phyloP scores from a whole-genome alignment of 2,329 filamentous ascomycete species.

The Cercospora nicotianae region DNA sequence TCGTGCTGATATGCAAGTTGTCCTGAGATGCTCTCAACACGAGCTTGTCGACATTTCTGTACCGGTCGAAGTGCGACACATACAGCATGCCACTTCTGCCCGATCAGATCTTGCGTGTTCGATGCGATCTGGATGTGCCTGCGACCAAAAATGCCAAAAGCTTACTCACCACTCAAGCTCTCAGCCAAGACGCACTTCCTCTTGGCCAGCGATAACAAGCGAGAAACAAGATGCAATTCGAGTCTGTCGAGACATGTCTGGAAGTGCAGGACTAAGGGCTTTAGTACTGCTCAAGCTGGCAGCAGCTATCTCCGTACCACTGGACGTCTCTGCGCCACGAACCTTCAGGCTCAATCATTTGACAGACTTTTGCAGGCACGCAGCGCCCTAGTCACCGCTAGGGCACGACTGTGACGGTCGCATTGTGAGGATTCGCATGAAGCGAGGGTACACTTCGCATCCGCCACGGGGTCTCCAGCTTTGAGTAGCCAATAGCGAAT shows the following conservation, averaged over 20 bases:
- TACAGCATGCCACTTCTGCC: background rate
- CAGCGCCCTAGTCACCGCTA: background rate
- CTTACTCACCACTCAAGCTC: conserved; percentile 22
- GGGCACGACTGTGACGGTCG: background rate
- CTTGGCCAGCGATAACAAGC: background rate
- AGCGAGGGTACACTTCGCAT: background rate
- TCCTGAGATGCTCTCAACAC: background rate
- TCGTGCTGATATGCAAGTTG: background rate
- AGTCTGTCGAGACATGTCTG: background rate
- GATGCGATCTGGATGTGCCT: background rate
- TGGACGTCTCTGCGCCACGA: background rate
- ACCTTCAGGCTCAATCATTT: conserved; percentile 9
- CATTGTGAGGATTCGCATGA: background rate
- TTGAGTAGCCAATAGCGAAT: background rate
- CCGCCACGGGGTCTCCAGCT: conserved; percentile 6
- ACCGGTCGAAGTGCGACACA: background rate
- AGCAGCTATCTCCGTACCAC: conserved; percentile 1
- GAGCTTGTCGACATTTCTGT: background rate
- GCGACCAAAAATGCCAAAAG: background rate
- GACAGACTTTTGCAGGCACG: conserved; percentile 2
- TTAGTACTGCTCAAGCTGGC: conserved; percentile 5
- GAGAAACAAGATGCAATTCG: background rate
- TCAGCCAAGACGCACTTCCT: conserved; percentile 8
- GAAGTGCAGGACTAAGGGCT: conserved; percentile 1
- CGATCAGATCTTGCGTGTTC: background rate